Evolutionary conservation across 208 protist species (phyloP).

Genomic region (Naegleria fowleri): DNA sequence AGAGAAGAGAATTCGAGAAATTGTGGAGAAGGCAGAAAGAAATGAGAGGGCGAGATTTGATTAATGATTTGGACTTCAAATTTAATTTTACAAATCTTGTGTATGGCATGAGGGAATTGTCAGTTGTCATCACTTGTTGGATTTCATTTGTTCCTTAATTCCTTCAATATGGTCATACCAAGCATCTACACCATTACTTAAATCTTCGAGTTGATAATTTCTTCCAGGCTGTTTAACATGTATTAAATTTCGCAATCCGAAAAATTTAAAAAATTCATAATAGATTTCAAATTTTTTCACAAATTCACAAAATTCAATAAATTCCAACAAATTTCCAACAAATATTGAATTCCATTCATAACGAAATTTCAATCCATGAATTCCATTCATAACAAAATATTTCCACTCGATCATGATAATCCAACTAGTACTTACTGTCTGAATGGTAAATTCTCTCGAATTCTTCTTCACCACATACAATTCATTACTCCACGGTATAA

Average conservation of each 20-base stretch:
- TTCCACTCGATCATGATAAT: too few relatives aligned
- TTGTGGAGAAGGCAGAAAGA: background rate
- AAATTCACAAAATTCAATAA: background rate
- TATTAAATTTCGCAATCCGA: background rate
- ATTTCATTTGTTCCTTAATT: background rate
- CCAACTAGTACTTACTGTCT: background rate
- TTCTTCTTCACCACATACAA: background rate
- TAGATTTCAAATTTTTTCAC: too few relatives aligned
- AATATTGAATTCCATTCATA: too few relatives aligned
- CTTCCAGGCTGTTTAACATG: background rate
- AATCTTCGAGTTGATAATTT: conserved; percentile 13
- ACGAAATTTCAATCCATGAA: too few relatives aligned
- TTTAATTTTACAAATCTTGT: too few relatives aligned
- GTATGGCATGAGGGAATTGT: too few relatives aligned
- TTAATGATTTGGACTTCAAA: too few relatives aligned
- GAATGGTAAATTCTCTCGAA: background rate
- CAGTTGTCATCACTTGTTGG: too few relatives aligned
- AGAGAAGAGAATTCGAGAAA: background rate
- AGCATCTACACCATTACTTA: background rate
- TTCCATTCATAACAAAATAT: too few relatives aligned
- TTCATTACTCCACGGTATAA: conserved; percentile 6
- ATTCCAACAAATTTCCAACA: background rate
- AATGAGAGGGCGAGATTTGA: background rate
- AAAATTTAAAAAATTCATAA: too few relatives aligned
- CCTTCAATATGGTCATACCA: background rate